Percentiles rank a stretch among this genome's conserved stretches.
Evolutionary conservation across 331 rosid species (phyloP).

Genomic region (Quercus lobata): DNA sequence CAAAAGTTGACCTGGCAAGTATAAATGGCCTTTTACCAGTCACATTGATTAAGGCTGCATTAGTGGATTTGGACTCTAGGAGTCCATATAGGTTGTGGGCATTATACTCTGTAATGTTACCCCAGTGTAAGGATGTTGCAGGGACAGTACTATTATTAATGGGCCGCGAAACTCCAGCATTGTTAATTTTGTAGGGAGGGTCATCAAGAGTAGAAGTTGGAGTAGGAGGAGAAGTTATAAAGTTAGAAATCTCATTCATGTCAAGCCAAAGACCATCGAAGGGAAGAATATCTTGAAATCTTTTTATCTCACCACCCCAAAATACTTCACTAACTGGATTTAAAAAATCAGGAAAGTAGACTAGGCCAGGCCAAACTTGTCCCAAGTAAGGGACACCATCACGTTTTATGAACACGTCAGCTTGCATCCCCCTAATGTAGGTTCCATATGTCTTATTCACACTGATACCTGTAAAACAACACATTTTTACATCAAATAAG

Average conservation of each 20-base stretch:
- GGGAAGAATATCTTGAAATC: slow-evolving; percentile 46
- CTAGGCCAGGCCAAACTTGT: slow-evolving; percentile 81
- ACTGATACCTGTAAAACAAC: slow-evolving; percentile 49
- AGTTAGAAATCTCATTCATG: slow-evolving; percentile 74
- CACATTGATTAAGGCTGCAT: slow-evolving; percentile 42
- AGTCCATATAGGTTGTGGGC: slow-evolving; percentile 71
- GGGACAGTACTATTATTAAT: slow-evolving; percentile 53
- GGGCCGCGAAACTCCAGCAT: slow-evolving; percentile 24
- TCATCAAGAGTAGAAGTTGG: slow-evolving; percentile 62
- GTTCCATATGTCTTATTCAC: slow-evolving; percentile 53
- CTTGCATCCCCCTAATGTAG: slow-evolving; percentile 56
- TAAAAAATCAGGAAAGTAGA: slow-evolving; percentile 69
- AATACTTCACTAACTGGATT: slow-evolving; percentile 43
- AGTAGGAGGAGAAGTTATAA: slow-evolving; percentile 44
- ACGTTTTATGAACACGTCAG: slow-evolving; percentile 61
- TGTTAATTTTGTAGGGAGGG: slow-evolving; percentile 65
- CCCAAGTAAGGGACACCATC: slow-evolving; percentile 60
- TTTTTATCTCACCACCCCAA: slow-evolving; percentile 69
- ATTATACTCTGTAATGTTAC: slow-evolving; percentile 65
- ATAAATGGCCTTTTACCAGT: slow-evolving; percentile 82
- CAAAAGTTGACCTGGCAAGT: slow-evolving; percentile 77
- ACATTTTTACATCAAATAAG: neutral
- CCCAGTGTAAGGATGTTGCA: slow-evolving; percentile 57
- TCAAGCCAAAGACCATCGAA: slow-evolving; percentile 89
- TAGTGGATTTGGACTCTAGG: slow-evolving; percentile 59